These are phyloP conservation scores for Populus hybrid DNA, from an alignment of 441 rosid species.

Conservation along the genomic window DNA sequence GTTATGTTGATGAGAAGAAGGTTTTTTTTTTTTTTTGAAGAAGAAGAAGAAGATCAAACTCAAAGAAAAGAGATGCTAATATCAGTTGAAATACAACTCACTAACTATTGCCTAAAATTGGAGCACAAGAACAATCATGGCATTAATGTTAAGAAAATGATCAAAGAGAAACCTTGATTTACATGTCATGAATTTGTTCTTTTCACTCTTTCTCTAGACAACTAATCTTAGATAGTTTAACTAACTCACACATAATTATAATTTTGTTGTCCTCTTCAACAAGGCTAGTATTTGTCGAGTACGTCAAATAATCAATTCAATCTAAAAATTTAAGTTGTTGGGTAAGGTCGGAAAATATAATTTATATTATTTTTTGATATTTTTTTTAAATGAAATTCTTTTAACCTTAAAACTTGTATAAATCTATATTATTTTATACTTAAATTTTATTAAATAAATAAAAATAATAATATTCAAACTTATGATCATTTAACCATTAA, in stretches of 20 bases:
- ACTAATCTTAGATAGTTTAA: constrained; percentile 11
- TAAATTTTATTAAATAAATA: too few relatives aligned
- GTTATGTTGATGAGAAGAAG: too few relatives aligned
- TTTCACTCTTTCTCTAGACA: background rate
- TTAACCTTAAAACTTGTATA: too few relatives aligned
- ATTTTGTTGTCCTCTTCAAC: background rate
- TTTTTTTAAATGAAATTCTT: too few relatives aligned
- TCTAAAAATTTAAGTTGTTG: too few relatives aligned
- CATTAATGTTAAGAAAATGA: background rate
- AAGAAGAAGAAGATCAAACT: too few relatives aligned
- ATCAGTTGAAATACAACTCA: too few relatives aligned
- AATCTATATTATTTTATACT: rapidly evolving
- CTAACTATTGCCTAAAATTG: too few relatives aligned
- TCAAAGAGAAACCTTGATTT: background rate
- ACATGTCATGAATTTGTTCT: background rate
- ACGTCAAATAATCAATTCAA: too few relatives aligned
- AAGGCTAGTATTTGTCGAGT: constrained; percentile 5
- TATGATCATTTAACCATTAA: rapidly evolving
- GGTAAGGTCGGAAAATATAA: rapidly evolving
- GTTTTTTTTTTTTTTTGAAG: too few relatives aligned
- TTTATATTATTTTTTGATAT: too few relatives aligned
- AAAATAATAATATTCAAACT: rapidly evolving
- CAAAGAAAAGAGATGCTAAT: too few relatives aligned
- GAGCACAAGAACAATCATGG: background rate
- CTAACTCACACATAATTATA: constrained; percentile 15